Evolutionary conservation across 257 asterid species (phyloP).

Genomic region (Datura wrightii): DNA sequence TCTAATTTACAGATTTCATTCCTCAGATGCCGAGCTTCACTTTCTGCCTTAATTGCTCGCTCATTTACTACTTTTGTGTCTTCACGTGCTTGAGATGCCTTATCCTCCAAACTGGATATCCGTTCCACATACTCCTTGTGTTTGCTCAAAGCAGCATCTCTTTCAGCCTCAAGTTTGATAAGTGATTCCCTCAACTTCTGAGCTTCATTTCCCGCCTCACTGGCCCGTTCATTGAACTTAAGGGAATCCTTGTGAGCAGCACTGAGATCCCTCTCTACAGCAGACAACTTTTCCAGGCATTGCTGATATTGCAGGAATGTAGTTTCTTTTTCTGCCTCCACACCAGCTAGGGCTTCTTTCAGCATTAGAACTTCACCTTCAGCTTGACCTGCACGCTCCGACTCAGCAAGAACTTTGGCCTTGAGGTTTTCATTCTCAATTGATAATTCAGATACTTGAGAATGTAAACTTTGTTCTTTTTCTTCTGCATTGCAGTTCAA

Average conservation of each 20-base stretch:
- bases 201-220: constrained; percentile 69
- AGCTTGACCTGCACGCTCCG: constrained; percentile 60
- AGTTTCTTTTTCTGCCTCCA: constrained; percentile 68
- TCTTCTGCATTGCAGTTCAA: constrained; percentile 34
- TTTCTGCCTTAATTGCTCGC: constrained; percentile 60
- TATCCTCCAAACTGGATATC: constrained; percentile 57
- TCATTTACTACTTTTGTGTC: constrained; percentile 49
- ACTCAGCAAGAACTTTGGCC: constrained; percentile 58
- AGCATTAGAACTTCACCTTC: constrained; percentile 66
- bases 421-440: constrained; percentile 54
- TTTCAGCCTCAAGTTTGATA: constrained; percentile 64
- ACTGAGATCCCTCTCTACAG: constrained; percentile 60
- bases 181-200: constrained; percentile 70
- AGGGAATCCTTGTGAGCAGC: constrained; percentile 63
- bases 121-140: constrained; percentile 54
- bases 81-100: constrained; percentile 56
- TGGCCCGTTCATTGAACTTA: constrained; percentile 58
- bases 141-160: constrained; percentile 54
- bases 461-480: constrained; percentile 40
- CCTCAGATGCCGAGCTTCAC: constrained; percentile 52
- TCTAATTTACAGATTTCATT: constrained; percentile 59
- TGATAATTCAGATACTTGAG: constrained; percentile 46
- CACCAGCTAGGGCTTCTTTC: constrained; percentile 60
- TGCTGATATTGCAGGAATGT: constrained; percentile 64
- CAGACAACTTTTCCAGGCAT: constrained; percentile 62